Evolutionary conservation across 805 yeast genomes (phyloP).

Genomic region (Maudiozyma serrabonitensis): DNA sequence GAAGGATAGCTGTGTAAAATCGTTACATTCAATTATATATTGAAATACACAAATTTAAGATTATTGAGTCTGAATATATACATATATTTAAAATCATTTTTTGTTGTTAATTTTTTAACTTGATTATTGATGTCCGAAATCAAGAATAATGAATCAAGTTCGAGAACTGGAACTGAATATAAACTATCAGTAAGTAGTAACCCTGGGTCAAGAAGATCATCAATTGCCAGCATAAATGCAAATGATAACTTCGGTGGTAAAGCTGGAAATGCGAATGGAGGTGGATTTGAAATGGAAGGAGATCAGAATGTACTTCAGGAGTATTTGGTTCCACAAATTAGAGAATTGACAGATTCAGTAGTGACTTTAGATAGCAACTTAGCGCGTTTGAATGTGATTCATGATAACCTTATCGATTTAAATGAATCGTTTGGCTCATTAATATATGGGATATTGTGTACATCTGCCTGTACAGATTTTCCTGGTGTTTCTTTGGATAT

Average conservation of each 20-base stretch:
- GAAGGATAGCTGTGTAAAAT: too few species aligned
- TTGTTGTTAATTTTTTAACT: too few species aligned
- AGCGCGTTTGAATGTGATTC: constrained; percentile 46
- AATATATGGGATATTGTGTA: constrained; percentile 69
- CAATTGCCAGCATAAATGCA: constrained; percentile 14
- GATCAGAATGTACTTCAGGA: constrained; percentile 24
- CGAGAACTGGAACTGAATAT: constrained; percentile 23
- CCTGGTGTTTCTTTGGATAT: constrained; percentile 24
- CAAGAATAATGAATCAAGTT: background rate
- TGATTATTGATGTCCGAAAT: background rate
- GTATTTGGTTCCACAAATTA: constrained; percentile 33
- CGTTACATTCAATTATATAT: too few species aligned
- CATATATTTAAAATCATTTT: background rate
- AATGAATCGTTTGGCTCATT: constrained; percentile 75
- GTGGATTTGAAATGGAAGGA: constrained; percentile 3
- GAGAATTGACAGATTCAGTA: constrained; percentile 39
- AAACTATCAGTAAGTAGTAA: constrained; percentile 33
- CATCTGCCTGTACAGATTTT: constrained; percentile 83
- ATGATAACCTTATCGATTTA: constrained; percentile 52
- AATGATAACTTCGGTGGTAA: constrained; percentile 4
- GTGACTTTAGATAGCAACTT: constrained; percentile 51
- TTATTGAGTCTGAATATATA: too few species aligned
- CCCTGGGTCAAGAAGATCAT: constrained; percentile 28
- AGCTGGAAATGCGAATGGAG: constrained; percentile 2
- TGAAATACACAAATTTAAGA: too few species aligned